Evolutionary conservation across 352 stramenopile species (phyloP), one percentile per base, ranked within the genome.

Genomic region (Pythium brachiatum): DNA sequence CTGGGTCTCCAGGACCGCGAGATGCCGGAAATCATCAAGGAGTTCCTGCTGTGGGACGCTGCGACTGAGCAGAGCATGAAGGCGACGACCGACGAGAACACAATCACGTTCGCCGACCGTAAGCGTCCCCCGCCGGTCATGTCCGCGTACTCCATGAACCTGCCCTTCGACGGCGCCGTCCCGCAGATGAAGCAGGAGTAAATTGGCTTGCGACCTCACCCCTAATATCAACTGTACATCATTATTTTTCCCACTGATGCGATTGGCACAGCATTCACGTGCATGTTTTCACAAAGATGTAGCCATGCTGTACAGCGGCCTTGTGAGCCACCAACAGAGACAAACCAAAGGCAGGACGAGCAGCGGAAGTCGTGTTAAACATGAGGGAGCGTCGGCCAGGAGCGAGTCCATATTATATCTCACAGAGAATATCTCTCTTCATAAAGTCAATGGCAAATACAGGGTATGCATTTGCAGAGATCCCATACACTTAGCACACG

Each of bases 81-180:
- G 73, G 25, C 54, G 25, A 75, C 73, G 3, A 59, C 68, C 21
- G 75, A 76, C 16, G 26, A 46, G 16, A 82, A 84, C 47, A 65
- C 72, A 16, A 56, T 68, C 29, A 31, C 46, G 16, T 82, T 66
- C 31, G 63, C 47, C 12, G 67, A 70, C 53, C 68, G 50, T 20
- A 66, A 68, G 41, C 68, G 70, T 31, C 60, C 60, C 7, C 79
- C 76, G 12, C 53, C 66, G 0, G 57, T 83, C 21, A 57, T 86
- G 25, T 86, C 76, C n/a, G 60, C 69, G 21, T 69, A 86, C 68
- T 88, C 79, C n/a, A 88, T 88, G 76, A 88, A 88, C 69, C 64
- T 88, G 41, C 79, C 79, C 0, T 82, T 86, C 47, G 47, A 62
- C 36, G 39, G 50, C 34, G 18, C 63, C 31, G 32, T 41, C 0